phyloP scores from a whole-genome alignment of 2,329 filamentous ascomycete species.

The Diplodia scrobiculata region DNA sequence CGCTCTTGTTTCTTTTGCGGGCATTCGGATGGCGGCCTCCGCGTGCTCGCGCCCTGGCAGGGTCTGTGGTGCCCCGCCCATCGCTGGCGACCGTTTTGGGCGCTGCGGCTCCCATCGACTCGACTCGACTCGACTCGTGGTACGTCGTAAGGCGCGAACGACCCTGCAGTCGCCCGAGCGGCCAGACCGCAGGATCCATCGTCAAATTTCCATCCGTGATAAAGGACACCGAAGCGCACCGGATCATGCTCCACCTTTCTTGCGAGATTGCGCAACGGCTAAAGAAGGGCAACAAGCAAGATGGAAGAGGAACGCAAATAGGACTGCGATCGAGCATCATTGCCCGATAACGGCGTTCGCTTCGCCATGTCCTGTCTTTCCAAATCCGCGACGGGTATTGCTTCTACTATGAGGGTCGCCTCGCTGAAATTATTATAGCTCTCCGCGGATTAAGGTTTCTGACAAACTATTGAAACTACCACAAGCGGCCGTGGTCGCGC shows the following conservation, averaged over 20 bases:
- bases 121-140: background rate
- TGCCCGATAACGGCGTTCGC: background rate
- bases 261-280: background rate
- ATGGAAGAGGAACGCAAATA: background rate
- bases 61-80: background rate
- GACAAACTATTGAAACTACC: conserved; percentile 19
- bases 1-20: background rate
- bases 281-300: background rate
- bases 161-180: background rate
- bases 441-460: background rate
- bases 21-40: background rate
- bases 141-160: background rate
- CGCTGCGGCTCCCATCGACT: background rate
- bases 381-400: background rate
- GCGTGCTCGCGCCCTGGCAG: background rate
- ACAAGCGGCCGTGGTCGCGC: background rate
- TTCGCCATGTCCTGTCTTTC: background rate
- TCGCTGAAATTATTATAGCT: conserved; percentile 4
- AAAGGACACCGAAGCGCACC: background rate
- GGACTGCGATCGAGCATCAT: background rate
- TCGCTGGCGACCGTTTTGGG: background rate
- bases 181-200: background rate
- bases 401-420: background rate
- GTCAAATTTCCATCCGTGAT: conserved; percentile 6
- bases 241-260: background rate